Base-by-base conservation (phyloP, 768 basidiomycete genomes). In the Russula vinacea region DNA sequence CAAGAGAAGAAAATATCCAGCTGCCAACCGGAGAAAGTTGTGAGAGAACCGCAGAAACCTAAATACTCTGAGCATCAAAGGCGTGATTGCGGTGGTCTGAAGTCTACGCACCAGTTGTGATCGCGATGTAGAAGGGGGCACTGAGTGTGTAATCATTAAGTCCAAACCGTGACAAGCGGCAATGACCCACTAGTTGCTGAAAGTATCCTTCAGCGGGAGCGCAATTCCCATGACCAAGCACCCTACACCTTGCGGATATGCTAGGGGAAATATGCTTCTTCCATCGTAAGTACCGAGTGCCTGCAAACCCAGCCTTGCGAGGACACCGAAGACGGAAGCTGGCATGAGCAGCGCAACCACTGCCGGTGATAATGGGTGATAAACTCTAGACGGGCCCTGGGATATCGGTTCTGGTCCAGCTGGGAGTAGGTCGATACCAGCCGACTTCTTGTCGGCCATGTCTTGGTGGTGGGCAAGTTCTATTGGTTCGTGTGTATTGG, bases 21-120 rank as follows among this genome's bases (percentile, higher is more conserved):
- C 74, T 98, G 92, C 97, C 97, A 98, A 42, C 87, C 84, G 17
- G 95, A 97, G 78, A 98, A 98, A 2, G 94, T 98, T 11, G 97
- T 99, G 69, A 98, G 75, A 1, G 93, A 96, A 3, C 96, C 97
- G 72, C 97, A 98, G 74, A 98, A 93, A 16, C 93, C 94, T 88
- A 64, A 29, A 42, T 26, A n/a, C 5, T 26, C 17, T 35, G 44
- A 19, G 11, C 22, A 49, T 64, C 14, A 60, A 47, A 42, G 50
- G 10, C 11, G 32, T 55, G 19, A 13, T 33, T 47, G n/a, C n/a
- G 17, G 33, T 16, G 37, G 55, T 33, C 29, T 8, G 24, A 24
- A 56, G 39, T 33, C 22, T 54, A 70, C 75, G 68, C 65, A 87
- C 92, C 93, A 65, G 94, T 97, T 0, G 94, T 92, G 14, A 93